Evolutionary conservation across 192 early-diverging fungal species (phyloP).

Genomic region (Backusella sp.): DNA sequence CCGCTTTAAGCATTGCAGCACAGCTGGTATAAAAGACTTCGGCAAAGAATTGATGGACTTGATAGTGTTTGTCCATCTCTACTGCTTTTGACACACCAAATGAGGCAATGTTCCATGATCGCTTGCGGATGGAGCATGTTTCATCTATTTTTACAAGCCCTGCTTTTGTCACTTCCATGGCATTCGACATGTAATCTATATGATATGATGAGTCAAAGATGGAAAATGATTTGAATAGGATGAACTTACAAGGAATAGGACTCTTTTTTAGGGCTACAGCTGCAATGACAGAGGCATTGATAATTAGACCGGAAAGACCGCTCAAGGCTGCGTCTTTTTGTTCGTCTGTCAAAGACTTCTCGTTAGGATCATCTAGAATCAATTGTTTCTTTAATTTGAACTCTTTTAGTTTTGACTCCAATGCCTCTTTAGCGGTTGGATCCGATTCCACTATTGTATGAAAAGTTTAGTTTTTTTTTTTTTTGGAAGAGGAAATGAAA

Average conservation of each 20-base stretch:
- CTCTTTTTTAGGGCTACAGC: constrained; percentile 52
- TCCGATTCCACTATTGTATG: constrained; percentile 21
- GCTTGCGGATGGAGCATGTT: constrained; percentile 44
- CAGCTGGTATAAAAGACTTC: constrained; percentile 43
- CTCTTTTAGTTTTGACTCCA: constrained; percentile 20
- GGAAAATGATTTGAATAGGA: too few relatives aligned
- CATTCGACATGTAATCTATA: constrained; percentile 42
- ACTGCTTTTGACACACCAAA: constrained; percentile 47
- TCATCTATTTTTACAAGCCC: constrained; percentile 44
- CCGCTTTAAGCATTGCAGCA: constrained; percentile 49
- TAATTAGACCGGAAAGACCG: constrained; percentile 27
- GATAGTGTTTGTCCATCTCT: constrained; percentile 53
- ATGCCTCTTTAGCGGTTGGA: constrained; percentile 14
- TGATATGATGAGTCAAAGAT: background rate
- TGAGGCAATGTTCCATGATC: constrained; percentile 49
- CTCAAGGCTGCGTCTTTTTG: constrained; percentile 14
- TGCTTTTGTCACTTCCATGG: constrained; percentile 34
- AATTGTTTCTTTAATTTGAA: constrained; percentile 17
- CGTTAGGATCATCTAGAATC: background rate
- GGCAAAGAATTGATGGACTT: constrained; percentile 50
- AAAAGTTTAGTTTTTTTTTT: background rate
- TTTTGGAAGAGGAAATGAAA: background rate
- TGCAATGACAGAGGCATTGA: constrained; percentile 42
- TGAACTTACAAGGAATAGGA: constrained; percentile 43
- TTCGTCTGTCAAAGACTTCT: background rate